These are phyloP conservation scores for Solanum sparsipilum DNA, from an alignment of 257 asterid species.

Conservation along the genomic window DNA sequence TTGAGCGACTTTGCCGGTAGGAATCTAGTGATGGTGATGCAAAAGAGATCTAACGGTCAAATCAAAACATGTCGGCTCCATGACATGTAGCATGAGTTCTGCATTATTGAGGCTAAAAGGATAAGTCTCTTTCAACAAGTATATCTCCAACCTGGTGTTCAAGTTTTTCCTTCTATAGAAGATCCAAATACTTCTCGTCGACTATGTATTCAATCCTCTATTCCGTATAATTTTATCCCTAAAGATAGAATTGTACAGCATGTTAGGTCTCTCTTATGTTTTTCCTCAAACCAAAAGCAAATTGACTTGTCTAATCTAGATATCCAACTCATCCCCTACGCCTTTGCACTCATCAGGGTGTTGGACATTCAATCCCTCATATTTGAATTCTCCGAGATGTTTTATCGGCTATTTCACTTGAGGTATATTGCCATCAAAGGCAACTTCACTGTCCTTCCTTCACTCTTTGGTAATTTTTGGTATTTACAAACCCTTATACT, in stretches of 20 bases:
- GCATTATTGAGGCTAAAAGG: too few relatives aligned
- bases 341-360: slow-evolving; percentile 16
- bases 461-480: neutral
- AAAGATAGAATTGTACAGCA: neutral
- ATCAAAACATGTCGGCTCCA: too few relatives aligned
- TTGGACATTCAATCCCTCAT: slow-evolving; percentile 6
- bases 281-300: slow-evolving; percentile 1
- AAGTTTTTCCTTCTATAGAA: neutral
- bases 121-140: slow-evolving; percentile 15
- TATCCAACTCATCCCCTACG: slow-evolving; percentile 2
- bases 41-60: too few relatives aligned
- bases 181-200: slow-evolving; percentile 10
- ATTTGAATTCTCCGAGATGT: slow-evolving; percentile 7
- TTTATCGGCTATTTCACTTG: neutral
- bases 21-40: too few relatives aligned
- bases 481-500: slow-evolving; percentile 4
- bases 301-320: neutral
- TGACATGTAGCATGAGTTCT: too few relatives aligned
- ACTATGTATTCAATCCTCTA: slow-evolving; percentile 9
- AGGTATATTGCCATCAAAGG: slow-evolving; percentile 5
- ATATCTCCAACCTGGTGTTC: neutral
- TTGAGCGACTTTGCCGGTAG: too few relatives aligned
- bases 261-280: slow-evolving; percentile 24
- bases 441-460: neutral
- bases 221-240: neutral